These are phyloP conservation scores for Pseudohalonectria lignicola DNA, from an alignment of 2,329 filamentous ascomycete species.

Conservation along the genomic window DNA sequence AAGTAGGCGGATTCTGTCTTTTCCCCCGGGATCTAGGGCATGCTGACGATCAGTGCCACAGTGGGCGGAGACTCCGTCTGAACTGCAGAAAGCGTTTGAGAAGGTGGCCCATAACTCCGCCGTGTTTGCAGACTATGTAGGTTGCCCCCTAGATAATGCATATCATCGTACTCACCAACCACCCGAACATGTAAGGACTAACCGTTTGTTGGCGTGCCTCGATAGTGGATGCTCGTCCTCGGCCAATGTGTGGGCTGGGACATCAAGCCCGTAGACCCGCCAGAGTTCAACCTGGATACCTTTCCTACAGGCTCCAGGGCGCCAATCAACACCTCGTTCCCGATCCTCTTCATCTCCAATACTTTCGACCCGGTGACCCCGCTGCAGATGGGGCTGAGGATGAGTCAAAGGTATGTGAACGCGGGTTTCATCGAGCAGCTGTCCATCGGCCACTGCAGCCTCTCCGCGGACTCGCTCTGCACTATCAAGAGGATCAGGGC, in stretches of 20 bases:
- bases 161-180: too few species aligned
- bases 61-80: slow-evolving; percentile 10
- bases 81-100: slow-evolving; percentile 16
- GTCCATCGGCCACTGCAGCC: slow-evolving; percentile 22
- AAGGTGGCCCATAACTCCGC: slow-evolving; percentile 17
- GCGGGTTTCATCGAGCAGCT: slow-evolving; percentile 25
- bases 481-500: slow-evolving; percentile 20
- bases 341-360: slow-evolving; percentile 46
- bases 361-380: slow-evolving; percentile 50
- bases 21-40: too few species aligned
- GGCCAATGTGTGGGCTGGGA: slow-evolving; percentile 21
- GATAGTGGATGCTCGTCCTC: slow-evolving; percentile 7
- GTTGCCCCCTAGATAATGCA: slow-evolving; percentile 5
- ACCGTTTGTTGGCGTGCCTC: too few species aligned
- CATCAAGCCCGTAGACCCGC: slow-evolving; percentile 16
- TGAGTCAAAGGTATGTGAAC: slow-evolving; percentile 23
- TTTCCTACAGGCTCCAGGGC: slow-evolving; percentile 16
- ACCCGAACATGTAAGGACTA: too few species aligned
- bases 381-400: slow-evolving; percentile 29
- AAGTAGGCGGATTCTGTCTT: neutral
- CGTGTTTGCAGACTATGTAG: slow-evolving; percentile 25
- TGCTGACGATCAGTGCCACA: neutral
- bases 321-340: slow-evolving; percentile 33
- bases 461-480: slow-evolving; percentile 22
- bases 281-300: slow-evolving; percentile 14